Evolutionary conservation across 192 early-diverging fungal species (phyloP).

Genomic region (Backusella australiensis): DNA sequence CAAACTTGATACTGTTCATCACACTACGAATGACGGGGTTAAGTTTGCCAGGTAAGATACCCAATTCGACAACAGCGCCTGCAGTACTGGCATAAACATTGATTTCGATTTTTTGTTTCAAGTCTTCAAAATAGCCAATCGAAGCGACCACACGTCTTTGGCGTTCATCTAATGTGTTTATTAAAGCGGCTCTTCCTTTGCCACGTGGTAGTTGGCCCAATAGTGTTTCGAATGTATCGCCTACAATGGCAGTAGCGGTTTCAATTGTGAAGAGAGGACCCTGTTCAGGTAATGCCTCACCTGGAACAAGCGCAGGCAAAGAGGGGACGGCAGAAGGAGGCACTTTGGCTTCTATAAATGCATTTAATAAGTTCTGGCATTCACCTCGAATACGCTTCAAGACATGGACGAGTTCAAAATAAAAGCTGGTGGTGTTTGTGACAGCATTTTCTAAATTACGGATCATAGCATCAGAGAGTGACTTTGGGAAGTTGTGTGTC

Average conservation of each 20-base stretch:
- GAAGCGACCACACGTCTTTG: slow-evolving; percentile 61
- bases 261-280: slow-evolving; percentile 53
- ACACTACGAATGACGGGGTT: slow-evolving; percentile 83
- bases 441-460: slow-evolving; percentile 48
- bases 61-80: slow-evolving; percentile 78
- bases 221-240: slow-evolving; percentile 43
- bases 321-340: slow-evolving; percentile 40
- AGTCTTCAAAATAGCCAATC: slow-evolving; percentile 61
- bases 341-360: slow-evolving; percentile 50
- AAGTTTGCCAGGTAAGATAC: slow-evolving; percentile 75
- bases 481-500: slow-evolving; percentile 47
- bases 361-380: slow-evolving; percentile 60
- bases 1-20: slow-evolving; percentile 83
- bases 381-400: slow-evolving; percentile 65
- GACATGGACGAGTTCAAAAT: slow-evolving; percentile 60
- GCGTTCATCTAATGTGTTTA: slow-evolving; percentile 51
- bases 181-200: slow-evolving; percentile 33
- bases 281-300: slow-evolving; percentile 29
- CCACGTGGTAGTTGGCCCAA: slow-evolving; percentile 36
- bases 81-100: slow-evolving; percentile 72
- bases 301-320: slow-evolving; percentile 48
- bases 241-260: slow-evolving; percentile 48
- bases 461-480: slow-evolving; percentile 54
- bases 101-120: slow-evolving; percentile 62
- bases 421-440: slow-evolving; percentile 46